A percentile compares a stretch with the other conserved stretches of the same genome.
phyloP scores from a whole-genome alignment of 768 basidiomycete species.

The Wakefieldia striispora region DNA sequence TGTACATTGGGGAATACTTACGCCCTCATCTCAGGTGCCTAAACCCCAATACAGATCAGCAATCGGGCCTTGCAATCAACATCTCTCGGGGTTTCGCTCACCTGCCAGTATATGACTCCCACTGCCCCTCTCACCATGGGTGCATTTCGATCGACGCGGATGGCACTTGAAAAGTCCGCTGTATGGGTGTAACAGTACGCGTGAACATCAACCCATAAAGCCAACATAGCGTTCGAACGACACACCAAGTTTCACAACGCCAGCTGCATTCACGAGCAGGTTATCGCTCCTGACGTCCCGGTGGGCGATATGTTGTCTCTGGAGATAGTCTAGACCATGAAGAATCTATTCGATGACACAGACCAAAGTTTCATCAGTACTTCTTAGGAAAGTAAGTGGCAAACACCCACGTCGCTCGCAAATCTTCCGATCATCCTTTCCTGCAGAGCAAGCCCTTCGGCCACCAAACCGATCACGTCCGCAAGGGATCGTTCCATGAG shows the following conservation, averaged over 20 bases:
- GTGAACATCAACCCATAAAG: not conserved
- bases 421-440: constrained; percentile 75
- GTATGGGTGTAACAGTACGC: not conserved
- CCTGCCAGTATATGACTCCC: constrained; percentile 83
- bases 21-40: constrained; percentile 76
- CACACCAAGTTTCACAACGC: constrained; percentile 74
- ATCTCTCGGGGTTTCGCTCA: constrained; percentile 23
- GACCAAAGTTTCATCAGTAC: not conserved
- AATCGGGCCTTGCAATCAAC: not conserved
- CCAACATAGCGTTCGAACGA: constrained; percentile 4
- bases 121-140: constrained; percentile 56
- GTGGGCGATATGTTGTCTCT: constrained; percentile 67
- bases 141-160: constrained; percentile 51
- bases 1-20: constrained; percentile 33
- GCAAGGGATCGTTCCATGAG: constrained; percentile 87
- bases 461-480: constrained; percentile 67
- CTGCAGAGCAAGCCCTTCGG: constrained; percentile 58
- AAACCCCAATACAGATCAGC: not conserved
- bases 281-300: constrained; percentile 86
- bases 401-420: constrained; percentile 64
- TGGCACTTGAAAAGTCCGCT: constrained; percentile 83
- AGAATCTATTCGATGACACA: constrained; percentile 47
- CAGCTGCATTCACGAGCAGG: constrained; percentile 63
- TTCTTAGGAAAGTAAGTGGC: not conserved
- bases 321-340: constrained; percentile 63